phyloP scores from a whole-genome alignment of 2,329 filamentous ascomycete species.

The Colletotrichum chlorophyti region DNA sequence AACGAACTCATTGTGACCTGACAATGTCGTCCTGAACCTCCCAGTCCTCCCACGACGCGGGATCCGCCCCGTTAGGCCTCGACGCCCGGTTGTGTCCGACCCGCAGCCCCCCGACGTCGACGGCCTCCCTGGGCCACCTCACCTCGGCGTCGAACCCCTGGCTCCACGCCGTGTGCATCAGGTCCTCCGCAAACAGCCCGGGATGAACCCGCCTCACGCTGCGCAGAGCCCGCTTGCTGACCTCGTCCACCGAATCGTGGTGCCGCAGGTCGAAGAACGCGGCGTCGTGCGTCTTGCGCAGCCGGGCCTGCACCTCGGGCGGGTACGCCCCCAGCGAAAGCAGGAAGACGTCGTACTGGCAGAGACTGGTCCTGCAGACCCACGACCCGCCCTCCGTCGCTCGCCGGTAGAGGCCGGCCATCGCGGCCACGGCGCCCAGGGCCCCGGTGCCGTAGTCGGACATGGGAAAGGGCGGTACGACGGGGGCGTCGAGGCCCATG shows the following conservation, averaged over 20 bases:
- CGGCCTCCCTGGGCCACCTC: slow-evolving; percentile 46
- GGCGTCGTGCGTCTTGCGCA: slow-evolving; percentile 54
- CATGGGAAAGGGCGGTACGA: slow-evolving; percentile 64
- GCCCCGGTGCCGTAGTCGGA: slow-evolving; percentile 49
- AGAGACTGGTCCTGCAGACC: slow-evolving; percentile 41
- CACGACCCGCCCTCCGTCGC: slow-evolving; percentile 41
- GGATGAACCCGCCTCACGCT: slow-evolving; percentile 52
- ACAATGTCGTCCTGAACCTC: slow-evolving; percentile 45
- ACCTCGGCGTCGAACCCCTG: slow-evolving; percentile 41
- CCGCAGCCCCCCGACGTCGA: slow-evolving; percentile 44
- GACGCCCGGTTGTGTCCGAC: slow-evolving; percentile 44
- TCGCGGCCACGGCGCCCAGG: slow-evolving; percentile 41
- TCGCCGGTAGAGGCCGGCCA: slow-evolving; percentile 40
- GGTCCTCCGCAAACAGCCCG: slow-evolving; percentile 36
- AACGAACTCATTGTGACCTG: slow-evolving; percentile 1
- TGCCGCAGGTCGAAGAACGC: slow-evolving; percentile 62
- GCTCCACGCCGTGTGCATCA: slow-evolving; percentile 39
- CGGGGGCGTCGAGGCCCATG: slow-evolving; percentile 62
- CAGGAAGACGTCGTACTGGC: slow-evolving; percentile 44
- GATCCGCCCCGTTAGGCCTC: slow-evolving; percentile 56
- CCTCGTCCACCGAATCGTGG: slow-evolving; percentile 64
- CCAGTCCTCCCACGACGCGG: slow-evolving; percentile 59
- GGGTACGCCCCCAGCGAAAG: slow-evolving; percentile 53
- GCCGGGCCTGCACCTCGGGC: slow-evolving; percentile 50
- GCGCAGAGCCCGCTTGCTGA: slow-evolving; percentile 59